phyloP scores from a whole-genome alignment of 2,329 filamentous ascomycete species.

The Hymenoscyphus scutula region DNA sequence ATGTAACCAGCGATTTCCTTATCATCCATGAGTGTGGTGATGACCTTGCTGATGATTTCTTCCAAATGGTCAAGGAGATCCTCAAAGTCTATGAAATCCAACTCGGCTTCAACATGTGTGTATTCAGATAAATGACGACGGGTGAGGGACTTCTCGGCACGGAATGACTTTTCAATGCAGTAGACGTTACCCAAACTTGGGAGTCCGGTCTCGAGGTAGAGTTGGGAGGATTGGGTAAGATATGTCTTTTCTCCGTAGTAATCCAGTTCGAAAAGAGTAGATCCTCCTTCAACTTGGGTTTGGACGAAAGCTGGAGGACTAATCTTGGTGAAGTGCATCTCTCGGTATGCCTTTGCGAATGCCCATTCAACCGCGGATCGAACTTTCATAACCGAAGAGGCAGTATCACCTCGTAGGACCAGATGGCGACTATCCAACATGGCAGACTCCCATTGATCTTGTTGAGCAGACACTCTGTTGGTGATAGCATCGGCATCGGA shows the following conservation, averaged over 20 bases:
- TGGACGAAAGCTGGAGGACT: constrained; percentile 74
- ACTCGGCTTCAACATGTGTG: constrained; percentile 92
- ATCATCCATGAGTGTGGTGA: constrained; percentile 74
- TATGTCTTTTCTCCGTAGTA: constrained; percentile 83
- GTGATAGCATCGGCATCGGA: constrained; percentile 73
- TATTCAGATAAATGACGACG: constrained; percentile 94
- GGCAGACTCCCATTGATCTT: constrained; percentile 51
- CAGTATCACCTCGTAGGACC: constrained; percentile 65
- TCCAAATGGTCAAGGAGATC: constrained; percentile 88
- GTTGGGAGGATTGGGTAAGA: constrained; percentile 93
- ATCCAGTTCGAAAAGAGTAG: constrained; percentile 56
- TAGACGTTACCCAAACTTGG: constrained; percentile 92
- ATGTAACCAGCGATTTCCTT: constrained; percentile 70
- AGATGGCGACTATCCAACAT: constrained; percentile 66
- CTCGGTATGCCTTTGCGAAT: constrained; percentile 65
- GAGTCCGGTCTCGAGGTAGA: constrained; percentile 94
- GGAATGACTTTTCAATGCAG: constrained; percentile 98
- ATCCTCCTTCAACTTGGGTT: constrained; percentile 76
- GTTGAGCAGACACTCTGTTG: constrained; percentile 67
- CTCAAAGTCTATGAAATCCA: constrained; percentile 92
- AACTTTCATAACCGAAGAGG: constrained; percentile 69
- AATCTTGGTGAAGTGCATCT: constrained; percentile 64
- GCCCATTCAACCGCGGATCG: constrained; percentile 66
- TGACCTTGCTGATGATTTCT: constrained; percentile 58
- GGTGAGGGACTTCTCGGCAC: constrained; percentile 92